Evolutionary conservation across 176 grass and related monocot species (phyloP).

Genomic region (Lolium perenne): DNA sequence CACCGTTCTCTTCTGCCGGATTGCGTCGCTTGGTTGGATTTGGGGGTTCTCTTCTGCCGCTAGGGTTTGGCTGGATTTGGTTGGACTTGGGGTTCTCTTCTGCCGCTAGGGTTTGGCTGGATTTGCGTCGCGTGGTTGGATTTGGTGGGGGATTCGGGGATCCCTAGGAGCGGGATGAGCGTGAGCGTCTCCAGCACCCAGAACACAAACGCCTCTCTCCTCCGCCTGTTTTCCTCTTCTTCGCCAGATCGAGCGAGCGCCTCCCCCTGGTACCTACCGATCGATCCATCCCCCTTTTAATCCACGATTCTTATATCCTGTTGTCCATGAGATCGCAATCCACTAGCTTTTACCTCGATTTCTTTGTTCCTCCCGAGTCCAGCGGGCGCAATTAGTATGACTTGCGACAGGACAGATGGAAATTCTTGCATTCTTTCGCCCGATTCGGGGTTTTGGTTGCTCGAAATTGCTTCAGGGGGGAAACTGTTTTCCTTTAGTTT

Average conservation of each 20-base stretch:
- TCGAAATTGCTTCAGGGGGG: neutral
- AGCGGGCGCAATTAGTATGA: neutral
- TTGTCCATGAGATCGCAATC: neutral
- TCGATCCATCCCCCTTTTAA: neutral
- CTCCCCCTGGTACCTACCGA: constrained; percentile 12
- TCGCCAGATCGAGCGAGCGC: neutral
- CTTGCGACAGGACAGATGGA: neutral
- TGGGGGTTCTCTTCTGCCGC: too few species aligned
- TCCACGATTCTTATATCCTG: neutral
- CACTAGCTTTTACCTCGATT: neutral
- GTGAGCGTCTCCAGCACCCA: neutral
- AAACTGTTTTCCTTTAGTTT: neutral
- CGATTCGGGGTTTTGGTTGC: constrained; percentile 2
- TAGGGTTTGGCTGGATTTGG: too few species aligned
- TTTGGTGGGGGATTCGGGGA: too few species aligned
- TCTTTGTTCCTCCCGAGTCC: neutral
- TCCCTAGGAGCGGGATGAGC: too few species aligned
- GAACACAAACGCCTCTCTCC: neutral
- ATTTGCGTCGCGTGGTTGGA: too few species aligned
- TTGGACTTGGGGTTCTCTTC: too few species aligned
- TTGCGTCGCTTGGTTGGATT: too few species aligned
- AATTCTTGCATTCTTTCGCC: neutral
- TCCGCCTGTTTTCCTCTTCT: neutral
- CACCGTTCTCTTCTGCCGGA: too few species aligned
- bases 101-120: too few species aligned